phyloP scores from a whole-genome alignment of 805 yeast species.

The Saccharomycopsis sp. region DNA sequence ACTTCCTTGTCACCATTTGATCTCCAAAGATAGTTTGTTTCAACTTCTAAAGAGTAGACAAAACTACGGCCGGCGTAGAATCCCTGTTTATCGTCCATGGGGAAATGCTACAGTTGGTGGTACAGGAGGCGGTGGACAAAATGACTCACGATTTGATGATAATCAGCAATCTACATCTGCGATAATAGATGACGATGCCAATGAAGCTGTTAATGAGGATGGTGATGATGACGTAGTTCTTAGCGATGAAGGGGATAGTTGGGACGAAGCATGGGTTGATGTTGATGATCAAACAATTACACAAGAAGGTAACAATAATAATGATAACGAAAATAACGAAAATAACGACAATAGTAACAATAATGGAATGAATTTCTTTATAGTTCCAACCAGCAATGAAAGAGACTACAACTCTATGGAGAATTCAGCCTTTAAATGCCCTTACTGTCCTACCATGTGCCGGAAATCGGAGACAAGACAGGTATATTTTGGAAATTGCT shows the following conservation, averaged over 20 bases:
- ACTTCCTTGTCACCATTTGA: slow-evolving; percentile 58
- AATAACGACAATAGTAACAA: not conserved
- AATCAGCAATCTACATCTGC: not conserved
- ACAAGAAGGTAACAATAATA: not conserved
- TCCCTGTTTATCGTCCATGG: not conserved
- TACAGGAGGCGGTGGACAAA: no score
- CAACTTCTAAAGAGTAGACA: slow-evolving; percentile 34
- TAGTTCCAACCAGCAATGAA: not conserved
- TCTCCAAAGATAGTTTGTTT: slow-evolving; percentile 47
- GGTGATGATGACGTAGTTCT: not conserved
- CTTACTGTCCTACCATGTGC: slow-evolving; percentile 57
- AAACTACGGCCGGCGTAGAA: slow-evolving; percentile 4
- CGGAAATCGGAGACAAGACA: slow-evolving; percentile 36
- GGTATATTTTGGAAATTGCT: slow-evolving; percentile 33
- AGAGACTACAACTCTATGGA: not conserved
- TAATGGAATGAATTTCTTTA: not conserved
- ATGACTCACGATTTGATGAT: no score
- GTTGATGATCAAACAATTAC: not conserved
- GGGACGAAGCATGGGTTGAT: not conserved
- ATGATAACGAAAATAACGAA: not conserved
- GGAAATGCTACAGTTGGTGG: no score
- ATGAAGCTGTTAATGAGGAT: not conserved
- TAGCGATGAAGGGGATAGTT: not conserved
- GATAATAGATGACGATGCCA: not conserved
- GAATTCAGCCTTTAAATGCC: slow-evolving; percentile 51